These are phyloP conservation scores for Castanea crenata DNA, from an alignment of 306 rosid genomes.

Conservation along the genomic window DNA sequence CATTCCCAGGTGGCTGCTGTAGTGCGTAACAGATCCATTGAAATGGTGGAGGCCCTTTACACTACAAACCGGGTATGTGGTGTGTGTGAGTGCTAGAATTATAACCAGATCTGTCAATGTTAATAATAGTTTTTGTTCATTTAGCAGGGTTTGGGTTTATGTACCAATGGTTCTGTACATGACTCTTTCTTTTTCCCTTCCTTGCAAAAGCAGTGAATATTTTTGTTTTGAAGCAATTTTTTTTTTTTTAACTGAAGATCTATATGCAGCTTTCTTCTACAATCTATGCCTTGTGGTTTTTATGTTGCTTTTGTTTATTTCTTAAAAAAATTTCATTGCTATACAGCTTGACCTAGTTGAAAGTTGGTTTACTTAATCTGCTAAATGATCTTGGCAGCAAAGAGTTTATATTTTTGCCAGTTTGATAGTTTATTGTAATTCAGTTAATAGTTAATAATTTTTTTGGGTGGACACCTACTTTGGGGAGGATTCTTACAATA, in stretches of 20 bases:
- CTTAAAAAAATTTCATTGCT: background rate
- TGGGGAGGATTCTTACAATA: too few species aligned
- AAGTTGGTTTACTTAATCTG: background rate
- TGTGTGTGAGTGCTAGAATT: constrained; percentile 24
- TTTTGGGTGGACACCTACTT: too few species aligned
- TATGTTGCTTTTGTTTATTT: background rate
- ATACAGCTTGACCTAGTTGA: background rate
- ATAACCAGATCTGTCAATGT: background rate
- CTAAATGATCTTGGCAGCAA: background rate
- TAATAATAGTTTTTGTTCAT: background rate
- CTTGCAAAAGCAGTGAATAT: background rate
- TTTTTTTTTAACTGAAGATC: background rate
- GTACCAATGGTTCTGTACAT: background rate
- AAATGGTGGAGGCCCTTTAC: constrained; percentile 84
- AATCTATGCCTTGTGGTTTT: background rate
- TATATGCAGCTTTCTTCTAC: background rate
- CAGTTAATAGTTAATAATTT: background rate
- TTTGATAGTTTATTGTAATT: background rate
- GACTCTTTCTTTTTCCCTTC: background rate
- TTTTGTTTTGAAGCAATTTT: background rate
- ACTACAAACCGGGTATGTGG: constrained; percentile 57
- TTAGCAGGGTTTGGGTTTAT: background rate
- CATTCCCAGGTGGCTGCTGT: constrained; percentile 57
- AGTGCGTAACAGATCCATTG: constrained; percentile 48
- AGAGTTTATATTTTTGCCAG: background rate